Evolutionary conservation across 208 protist species (phyloP).

Genomic region (Balamuthia mandrillaris): DNA sequence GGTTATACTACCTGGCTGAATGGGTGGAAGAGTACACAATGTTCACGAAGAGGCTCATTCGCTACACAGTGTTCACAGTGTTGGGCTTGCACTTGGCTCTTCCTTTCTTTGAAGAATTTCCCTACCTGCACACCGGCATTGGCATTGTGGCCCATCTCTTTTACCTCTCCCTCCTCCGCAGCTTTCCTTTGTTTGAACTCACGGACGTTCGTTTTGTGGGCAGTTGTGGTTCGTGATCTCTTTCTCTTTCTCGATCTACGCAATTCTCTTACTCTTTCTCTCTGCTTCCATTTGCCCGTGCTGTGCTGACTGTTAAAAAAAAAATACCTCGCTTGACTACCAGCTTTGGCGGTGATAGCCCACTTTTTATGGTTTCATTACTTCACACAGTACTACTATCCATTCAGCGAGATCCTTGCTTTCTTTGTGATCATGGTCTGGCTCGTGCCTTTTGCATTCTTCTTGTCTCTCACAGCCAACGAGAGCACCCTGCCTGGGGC

Average conservation of each 20-base stretch:
- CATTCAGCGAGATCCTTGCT: constrained; percentile 41
- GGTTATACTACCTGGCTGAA: constrained; percentile 54
- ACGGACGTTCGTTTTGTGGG: constrained; percentile 23
- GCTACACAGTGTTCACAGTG: not conserved
- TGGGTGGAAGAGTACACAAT: constrained; percentile 54
- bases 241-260: not conserved
- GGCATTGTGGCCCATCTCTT: not conserved
- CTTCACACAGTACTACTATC: constrained; percentile 46
- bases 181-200: constrained; percentile 44
- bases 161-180: constrained; percentile 33
- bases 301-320: not conserved
- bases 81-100: constrained; percentile 32
- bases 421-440: constrained; percentile 56
- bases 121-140: not conserved
- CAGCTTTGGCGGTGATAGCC: constrained; percentile 2
- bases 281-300: not conserved
- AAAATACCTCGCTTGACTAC: not conserved
- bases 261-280: not conserved
- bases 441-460: constrained; percentile 35
- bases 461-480: constrained; percentile 40
- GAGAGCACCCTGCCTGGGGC: constrained; percentile 36
- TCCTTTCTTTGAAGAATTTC: constrained; percentile 25
- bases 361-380: constrained; percentile 40
- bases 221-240: constrained; percentile 13
- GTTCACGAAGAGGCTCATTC: constrained; percentile 38